Evolutionary conservation across 2,329 filamentous ascomycete genomes (phyloP).

Genomic region (Trichoderma polysporum): DNA sequence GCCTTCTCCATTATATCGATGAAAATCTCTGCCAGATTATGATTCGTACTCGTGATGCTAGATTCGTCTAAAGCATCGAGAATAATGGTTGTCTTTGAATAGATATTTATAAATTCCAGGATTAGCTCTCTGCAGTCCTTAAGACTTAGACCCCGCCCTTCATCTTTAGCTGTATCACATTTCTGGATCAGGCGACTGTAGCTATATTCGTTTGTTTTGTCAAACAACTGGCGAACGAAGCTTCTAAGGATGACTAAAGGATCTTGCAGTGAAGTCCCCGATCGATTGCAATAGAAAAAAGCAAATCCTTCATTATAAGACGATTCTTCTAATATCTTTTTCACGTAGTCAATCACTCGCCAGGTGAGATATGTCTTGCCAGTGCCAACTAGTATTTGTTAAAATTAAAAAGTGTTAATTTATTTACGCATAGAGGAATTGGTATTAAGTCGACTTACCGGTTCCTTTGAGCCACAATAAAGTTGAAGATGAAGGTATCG

Average conservation of each 20-base stretch:
- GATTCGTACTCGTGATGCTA: conserved; percentile 9
- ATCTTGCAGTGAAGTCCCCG: conserved; percentile 15
- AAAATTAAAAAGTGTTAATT: background rate
- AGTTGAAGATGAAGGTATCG: conserved; percentile 6
- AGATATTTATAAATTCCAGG: conserved; percentile 16
- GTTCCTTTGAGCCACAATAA: conserved; percentile 13
- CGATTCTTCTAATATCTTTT: background rate
- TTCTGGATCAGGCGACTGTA: background rate
- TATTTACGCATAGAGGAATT: too few relatives aligned
- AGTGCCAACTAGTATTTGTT: conserved; percentile 8
- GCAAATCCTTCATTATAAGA: conserved; percentile 21
- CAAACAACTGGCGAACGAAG: conserved; percentile 23
- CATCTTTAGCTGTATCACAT: conserved; percentile 7
- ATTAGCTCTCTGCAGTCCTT: conserved; percentile 22
- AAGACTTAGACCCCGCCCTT: background rate
- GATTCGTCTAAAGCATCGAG: conserved; percentile 26
- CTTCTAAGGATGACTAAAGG: conserved; percentile 22
- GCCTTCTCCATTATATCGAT: conserved; percentile 15
- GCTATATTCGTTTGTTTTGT: background rate
- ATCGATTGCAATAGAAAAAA: conserved; percentile 25
- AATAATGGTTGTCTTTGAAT: conserved; percentile 20
- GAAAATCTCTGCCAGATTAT: conserved; percentile 21
- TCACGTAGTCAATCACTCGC: conserved; percentile 8
- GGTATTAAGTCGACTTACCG: background rate
- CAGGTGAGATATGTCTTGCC: conserved; percentile 20